These are phyloP conservation scores for Lactarius deliciosus DNA, from an alignment of 768 basidiomycete genomes.

Conservation along the genomic window DNA sequence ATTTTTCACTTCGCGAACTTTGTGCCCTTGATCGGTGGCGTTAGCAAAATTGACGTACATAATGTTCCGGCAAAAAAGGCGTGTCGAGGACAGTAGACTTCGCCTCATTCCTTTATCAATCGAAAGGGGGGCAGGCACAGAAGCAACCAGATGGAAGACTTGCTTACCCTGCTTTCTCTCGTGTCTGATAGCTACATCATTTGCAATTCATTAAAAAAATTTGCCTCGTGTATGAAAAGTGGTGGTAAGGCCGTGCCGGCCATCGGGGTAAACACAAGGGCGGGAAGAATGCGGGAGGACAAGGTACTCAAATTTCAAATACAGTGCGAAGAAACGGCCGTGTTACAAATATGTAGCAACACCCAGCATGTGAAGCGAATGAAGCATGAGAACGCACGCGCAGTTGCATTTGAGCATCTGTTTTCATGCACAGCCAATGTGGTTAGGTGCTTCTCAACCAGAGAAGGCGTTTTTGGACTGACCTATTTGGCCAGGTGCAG, in stretches of 20 bases:
- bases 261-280: not conserved
- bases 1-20: not conserved
- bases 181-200: not conserved
- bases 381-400: not conserved
- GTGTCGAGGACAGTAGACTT: not conserved
- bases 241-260: not conserved
- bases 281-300: not conserved
- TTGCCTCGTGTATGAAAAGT: not conserved
- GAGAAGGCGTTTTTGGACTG: not conserved
- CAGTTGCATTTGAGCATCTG: not conserved
- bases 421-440: not conserved
- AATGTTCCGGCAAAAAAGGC: not conserved
- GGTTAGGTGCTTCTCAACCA: no score
- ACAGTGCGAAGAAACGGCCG: not conserved
- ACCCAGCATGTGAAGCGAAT: no score
- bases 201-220: not conserved
- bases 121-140: not conserved
- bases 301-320: not conserved
- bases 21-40: slow-evolving; percentile 3
- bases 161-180: not conserved
- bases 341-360: not conserved
- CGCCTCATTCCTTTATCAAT: not conserved
- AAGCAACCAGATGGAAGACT: not conserved
- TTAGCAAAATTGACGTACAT: not conserved
- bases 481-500: no score